A percentile compares a stretch with the other conserved stretches of the same genome.
Evolutionary conservation across 441 rosid species (phyloP).

Genomic region (Omphalea diandra): DNA sequence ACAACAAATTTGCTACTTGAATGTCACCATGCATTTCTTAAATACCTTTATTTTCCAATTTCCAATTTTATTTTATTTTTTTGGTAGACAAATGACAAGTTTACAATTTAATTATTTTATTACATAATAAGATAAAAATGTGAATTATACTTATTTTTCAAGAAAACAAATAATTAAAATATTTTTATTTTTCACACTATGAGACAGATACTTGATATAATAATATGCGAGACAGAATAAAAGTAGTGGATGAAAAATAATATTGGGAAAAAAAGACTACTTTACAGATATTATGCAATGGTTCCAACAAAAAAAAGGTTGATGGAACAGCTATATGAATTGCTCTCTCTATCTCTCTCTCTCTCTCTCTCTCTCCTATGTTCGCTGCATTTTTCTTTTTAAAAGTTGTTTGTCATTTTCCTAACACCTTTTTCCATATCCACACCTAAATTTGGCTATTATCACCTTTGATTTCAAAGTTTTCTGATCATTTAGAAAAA

Average conservation of each 20-base stretch:
- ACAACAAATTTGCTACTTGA: not conserved
- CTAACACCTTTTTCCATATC: not conserved
- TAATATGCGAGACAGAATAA: not conserved
- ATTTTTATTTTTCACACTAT: no score
- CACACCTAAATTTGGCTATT: not conserved
- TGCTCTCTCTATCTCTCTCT: not conserved
- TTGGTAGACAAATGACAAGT: no score
- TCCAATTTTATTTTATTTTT: no score
- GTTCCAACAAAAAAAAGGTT: constrained; percentile 17
- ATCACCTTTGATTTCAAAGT: not conserved
- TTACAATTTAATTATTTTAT: no score
- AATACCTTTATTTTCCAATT: no score
- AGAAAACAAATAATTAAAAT: no score
- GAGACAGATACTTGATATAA: no score
- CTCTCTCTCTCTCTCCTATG: no score
- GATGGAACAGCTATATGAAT: not conserved
- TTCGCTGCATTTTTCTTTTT: constrained; percentile 21
- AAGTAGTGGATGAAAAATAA: not conserved
- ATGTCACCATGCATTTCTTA: no score
- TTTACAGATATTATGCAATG: not conserved
- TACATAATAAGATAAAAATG: no score
- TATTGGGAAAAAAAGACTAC: not conserved
- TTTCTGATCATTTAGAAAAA: no score
- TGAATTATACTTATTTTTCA: no score
- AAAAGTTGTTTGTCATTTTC: constrained; percentile 32